Evolutionary conservation across 2,329 filamentous ascomycete species (phyloP).

Genomic region (Diaporthe aspalathi): DNA sequence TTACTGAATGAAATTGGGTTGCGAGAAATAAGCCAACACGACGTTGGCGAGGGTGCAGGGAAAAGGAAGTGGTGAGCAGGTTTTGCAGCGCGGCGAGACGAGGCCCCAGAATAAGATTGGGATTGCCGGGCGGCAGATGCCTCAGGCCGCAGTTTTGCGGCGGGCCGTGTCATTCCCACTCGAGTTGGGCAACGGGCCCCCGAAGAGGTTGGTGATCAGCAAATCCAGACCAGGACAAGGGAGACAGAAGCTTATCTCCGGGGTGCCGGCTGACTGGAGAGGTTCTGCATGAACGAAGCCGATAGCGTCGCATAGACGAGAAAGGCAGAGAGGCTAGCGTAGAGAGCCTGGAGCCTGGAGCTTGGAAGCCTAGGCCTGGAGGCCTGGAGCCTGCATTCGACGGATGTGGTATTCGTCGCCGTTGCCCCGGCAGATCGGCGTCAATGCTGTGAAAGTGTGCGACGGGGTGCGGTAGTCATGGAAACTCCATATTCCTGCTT

Average conservation of each 20-base stretch:
- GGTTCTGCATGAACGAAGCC: conserved; percentile 37
- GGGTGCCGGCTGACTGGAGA: conserved; percentile 25
- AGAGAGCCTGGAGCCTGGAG: conserved; percentile 10
- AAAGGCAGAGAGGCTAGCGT: neutral
- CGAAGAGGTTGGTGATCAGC: conserved; percentile 21
- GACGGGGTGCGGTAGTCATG: neutral
- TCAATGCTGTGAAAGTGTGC: too few relatives aligned
- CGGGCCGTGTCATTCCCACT: conserved; percentile 3
- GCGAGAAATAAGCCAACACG: neutral
- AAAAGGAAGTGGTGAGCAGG: conserved; percentile 16
- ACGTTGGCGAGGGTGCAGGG: conserved; percentile 12
- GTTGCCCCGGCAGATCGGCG: neutral
- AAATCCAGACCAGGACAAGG: conserved; percentile 30
- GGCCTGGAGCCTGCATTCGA: conserved; percentile 10
- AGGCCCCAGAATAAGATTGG: conserved; percentile 35
- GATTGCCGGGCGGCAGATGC: conserved; percentile 36
- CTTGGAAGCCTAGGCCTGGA: conserved; percentile 2
- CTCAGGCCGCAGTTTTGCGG: conserved; percentile 30
- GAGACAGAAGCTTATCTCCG: conserved; percentile 38
- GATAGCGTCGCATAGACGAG: conserved; percentile 31
- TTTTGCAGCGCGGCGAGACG: conserved; percentile 18
- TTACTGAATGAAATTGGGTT: conserved; percentile 9
- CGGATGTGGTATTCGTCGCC: neutral
- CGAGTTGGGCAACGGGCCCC: conserved; percentile 33
- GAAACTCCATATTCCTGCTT: neutral